These are phyloP conservation scores for Jatropha multifida DNA, from an alignment of 441 rosid species.

Conservation along the genomic window DNA sequence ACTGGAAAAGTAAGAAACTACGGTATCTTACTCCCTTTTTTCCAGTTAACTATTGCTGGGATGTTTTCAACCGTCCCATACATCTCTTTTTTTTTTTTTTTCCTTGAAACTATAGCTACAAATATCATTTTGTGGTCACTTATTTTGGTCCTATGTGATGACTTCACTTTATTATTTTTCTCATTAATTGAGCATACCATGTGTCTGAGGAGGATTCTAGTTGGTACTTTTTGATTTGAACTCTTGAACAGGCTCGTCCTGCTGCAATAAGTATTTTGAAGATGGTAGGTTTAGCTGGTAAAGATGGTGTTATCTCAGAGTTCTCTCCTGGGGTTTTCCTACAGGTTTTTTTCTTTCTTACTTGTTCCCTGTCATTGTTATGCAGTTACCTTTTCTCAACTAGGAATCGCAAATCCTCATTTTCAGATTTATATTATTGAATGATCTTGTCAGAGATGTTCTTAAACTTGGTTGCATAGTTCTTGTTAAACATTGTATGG, in stretches of 20 bases:
- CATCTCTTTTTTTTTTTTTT: not conserved
- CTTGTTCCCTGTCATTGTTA: slow-evolving; percentile 7
- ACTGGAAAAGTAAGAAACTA: slow-evolving; percentile 72
- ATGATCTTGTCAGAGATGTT: not conserved
- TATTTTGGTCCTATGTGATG: not conserved
- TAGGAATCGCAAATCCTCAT: slow-evolving; percentile 1
- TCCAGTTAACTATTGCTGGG: slow-evolving; percentile 1
- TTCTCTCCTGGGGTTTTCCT: slow-evolving; percentile 83
- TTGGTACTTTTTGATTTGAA: slow-evolving; percentile 27
- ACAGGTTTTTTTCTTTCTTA: slow-evolving; percentile 53
- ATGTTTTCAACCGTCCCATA: not conserved
- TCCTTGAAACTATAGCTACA: not conserved
- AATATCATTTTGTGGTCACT: not conserved
- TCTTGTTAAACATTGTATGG: not conserved
- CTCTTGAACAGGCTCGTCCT: slow-evolving; percentile 66
- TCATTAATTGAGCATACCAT: not conserved
- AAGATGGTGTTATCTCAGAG: slow-evolving; percentile 71
- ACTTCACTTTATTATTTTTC: slow-evolving; percentile 8
- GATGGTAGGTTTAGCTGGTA: slow-evolving; percentile 70
- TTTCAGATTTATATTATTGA: slow-evolving; percentile 2
- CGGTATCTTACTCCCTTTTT: slow-evolving; percentile 2
- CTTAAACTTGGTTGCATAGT: not conserved
- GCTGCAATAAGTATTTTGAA: slow-evolving; percentile 60
- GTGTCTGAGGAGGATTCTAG: slow-evolving; percentile 7
- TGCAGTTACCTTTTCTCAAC: slow-evolving; percentile 17